These are phyloP conservation scores for Ophiocordyceps camponoti-saundersi DNA, from an alignment of 2,329 filamentous ascomycete species.

Conservation along the genomic window DNA sequence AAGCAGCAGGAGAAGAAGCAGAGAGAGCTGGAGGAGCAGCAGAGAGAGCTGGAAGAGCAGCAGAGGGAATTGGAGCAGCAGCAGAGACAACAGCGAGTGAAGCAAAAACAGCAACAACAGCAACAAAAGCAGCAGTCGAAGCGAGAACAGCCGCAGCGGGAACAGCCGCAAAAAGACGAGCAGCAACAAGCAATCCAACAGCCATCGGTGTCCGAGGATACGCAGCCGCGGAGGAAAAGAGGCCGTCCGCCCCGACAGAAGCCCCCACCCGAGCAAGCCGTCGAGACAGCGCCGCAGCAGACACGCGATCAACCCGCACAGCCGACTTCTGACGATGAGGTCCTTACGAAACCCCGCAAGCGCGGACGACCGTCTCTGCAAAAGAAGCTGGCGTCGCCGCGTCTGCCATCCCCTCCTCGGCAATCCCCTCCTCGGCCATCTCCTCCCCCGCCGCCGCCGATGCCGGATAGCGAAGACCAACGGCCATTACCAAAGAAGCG, in stretches of 20 bases:
- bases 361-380: constrained; percentile 8
- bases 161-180: constrained; percentile 2
- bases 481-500: not conserved
- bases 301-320: not conserved
- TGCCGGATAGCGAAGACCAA: not conserved
- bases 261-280: not conserved
- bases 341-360: constrained; percentile 2
- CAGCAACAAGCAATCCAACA: not conserved
- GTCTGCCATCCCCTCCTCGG: not conserved
- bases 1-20: constrained; percentile 5
- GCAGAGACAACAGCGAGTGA: not conserved
- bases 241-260: constrained; percentile 7
- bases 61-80: not conserved
- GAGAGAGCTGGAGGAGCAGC: not conserved
- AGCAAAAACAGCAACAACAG: not conserved
- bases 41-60: no score
- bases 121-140: not conserved
- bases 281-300: not conserved
- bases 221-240: constrained; percentile 1
- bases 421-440: not conserved
- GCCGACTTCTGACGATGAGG: not conserved
- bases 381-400: not conserved
- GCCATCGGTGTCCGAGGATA: not conserved
- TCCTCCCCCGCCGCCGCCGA: not conserved
- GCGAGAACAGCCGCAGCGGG: constrained; percentile 5